phyloP scores from a whole-genome alignment of 2,329 filamentous ascomycete species.

The Colletotrichum euphorbiae region DNA sequence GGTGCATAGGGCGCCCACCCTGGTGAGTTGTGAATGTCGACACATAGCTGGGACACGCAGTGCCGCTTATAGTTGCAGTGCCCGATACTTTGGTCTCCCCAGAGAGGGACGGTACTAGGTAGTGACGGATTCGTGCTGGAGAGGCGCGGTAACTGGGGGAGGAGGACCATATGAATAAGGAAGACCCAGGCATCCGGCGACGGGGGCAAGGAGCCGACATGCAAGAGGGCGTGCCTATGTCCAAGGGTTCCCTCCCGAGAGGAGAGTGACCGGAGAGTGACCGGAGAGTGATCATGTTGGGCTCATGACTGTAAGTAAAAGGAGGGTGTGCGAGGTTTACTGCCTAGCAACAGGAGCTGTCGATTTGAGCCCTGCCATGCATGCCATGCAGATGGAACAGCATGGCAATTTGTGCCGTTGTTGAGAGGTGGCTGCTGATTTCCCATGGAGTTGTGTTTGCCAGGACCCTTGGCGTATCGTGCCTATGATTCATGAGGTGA shows the following conservation, averaged over 20 bases:
- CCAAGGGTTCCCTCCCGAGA: conserved; percentile 33
- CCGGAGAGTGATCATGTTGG: too few species aligned
- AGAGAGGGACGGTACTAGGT: conserved; percentile 7
- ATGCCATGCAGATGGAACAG: too few species aligned
- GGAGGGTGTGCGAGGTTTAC: neutral
- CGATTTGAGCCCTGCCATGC: conserved; percentile 25
- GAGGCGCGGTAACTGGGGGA: conserved; percentile 10
- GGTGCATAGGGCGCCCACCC: conserved; percentile 22
- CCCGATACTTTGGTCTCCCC: conserved; percentile 7
- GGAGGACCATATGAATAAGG: conserved; percentile 15
- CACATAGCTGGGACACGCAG: conserved; percentile 17
- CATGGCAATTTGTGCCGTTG: conserved; percentile 18
- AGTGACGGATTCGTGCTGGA: conserved; percentile 21
- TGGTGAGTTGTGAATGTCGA: conserved; percentile 3
- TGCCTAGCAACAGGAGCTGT: too few species aligned
- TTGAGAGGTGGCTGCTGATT: neutral
- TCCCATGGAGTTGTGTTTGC: neutral
- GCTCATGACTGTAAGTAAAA: neutral
- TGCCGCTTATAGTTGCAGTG: conserved; percentile 23
- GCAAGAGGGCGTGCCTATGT: conserved; percentile 35
- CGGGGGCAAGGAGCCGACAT: conserved; percentile 32
- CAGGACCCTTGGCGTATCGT: neutral
- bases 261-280: neutral
- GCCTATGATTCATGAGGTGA: conserved; percentile 8
- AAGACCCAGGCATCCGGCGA: conserved; percentile 34